Conservation (phyloP, 2,329 filamentous ascomycete genomes). For the Talaromyces atroroseus region DNA sequence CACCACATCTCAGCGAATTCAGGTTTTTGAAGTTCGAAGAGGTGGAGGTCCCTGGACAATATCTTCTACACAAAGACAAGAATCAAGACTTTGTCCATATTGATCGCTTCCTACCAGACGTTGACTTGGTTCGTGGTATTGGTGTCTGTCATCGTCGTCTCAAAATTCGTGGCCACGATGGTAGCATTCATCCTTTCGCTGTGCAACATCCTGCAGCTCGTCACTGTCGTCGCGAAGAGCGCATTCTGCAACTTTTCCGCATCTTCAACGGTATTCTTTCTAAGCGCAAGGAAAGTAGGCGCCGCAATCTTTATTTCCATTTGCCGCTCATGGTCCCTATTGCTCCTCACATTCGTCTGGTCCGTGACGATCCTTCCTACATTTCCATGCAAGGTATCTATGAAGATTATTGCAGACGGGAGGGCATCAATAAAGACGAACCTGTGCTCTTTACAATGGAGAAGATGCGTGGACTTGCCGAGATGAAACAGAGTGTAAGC, state of each 20-base stretch:
- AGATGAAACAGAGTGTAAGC: conserved; percentile 56
- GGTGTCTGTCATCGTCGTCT: conserved; percentile 87
- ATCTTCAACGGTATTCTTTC: conserved; percentile 90
- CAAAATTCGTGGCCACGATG: conserved; percentile 95
- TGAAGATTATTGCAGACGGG: conserved; percentile 88
- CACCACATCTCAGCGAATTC: conserved; percentile 91
- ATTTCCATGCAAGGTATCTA: conserved; percentile 92
- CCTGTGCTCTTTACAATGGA: conserved; percentile 94
- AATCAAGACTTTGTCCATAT: conserved; percentile 98
- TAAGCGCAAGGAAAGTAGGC: conserved; percentile 90
- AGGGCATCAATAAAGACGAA: conserved; percentile 87
- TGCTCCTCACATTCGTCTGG: conserved; percentile 87
- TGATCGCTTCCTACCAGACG: conserved; percentile 90
- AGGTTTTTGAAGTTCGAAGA: conserved; percentile 97
- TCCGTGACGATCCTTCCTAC: conserved; percentile 92
- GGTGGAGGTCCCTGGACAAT: conserved; percentile 95
- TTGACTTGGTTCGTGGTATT: conserved; percentile 86
- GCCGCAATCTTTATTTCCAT: conserved; percentile 92
- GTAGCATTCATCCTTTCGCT: conserved; percentile 92
- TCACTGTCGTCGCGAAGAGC: conserved; percentile 88
- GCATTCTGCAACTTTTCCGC: conserved; percentile 91
- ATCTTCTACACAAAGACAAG: conserved; percentile 95
- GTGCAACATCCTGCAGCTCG: conserved; percentile 92
- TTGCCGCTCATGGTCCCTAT: conserved; percentile 93
- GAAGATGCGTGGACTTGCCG: conserved; percentile 72